Conservation (phyloP, 2,329 filamentous ascomycete genomes). For the Dactylellina leptospora region DNA sequence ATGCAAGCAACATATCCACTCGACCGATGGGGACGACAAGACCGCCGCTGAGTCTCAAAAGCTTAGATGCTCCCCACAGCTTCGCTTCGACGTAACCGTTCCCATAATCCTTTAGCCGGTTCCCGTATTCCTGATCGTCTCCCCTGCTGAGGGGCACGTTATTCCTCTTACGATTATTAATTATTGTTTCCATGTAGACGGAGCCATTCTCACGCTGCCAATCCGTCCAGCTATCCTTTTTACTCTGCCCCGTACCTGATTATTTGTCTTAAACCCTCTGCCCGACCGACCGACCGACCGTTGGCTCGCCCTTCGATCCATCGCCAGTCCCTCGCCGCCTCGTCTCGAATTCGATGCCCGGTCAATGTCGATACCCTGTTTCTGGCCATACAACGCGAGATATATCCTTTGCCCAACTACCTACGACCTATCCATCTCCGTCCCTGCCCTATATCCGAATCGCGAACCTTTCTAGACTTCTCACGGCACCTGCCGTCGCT, state of each 20-base stretch:
- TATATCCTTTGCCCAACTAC: conserved; percentile 39
- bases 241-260: neutral
- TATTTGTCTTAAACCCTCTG: neutral
- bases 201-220: neutral
- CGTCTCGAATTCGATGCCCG: neutral
- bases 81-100: conserved; percentile 23
- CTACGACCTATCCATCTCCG: neutral
- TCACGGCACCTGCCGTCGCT: conserved; percentile 40
- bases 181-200: neutral
- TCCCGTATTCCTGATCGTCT: neutral
- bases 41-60: conserved; percentile 6
- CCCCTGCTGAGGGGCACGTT: neutral
- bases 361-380: neutral
- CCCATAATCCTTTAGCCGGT: conserved; percentile 5
- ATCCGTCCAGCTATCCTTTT: neutral
- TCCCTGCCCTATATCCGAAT: conserved; percentile 18
- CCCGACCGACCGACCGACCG: neutral
- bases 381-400: conserved; percentile 43
- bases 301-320: neutral
- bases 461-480: conserved; percentile 15
- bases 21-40: neutral
- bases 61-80: conserved; percentile 13
- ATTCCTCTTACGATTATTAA: conserved; percentile 1
- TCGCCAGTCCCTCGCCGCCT: neutral
- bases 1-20: neutral